A percentile compares a stretch with the other conserved stretches of the same genome.
Evolutionary conservation across 192 early-diverging fungal species (phyloP).

Genomic region (Coemansia sp.): DNA sequence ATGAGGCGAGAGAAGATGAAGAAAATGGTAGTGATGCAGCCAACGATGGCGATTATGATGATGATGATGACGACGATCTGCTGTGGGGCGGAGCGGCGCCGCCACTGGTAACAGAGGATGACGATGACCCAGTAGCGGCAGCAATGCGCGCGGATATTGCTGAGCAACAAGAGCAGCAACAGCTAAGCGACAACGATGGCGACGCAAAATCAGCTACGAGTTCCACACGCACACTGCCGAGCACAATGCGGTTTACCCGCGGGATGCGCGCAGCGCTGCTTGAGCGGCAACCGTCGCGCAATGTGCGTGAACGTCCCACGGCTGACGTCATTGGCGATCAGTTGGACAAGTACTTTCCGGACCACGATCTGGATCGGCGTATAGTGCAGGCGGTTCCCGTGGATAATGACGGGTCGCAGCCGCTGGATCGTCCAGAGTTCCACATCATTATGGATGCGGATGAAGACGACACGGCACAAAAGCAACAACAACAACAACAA

Average conservation of each 20-base stretch:
- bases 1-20: background rate
- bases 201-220: conserved; percentile 12
- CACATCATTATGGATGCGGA: conserved; percentile 48
- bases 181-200: conserved; percentile 5
- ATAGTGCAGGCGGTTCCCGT: conserved; percentile 59
- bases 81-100: conserved; percentile 19
- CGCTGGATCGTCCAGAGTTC: conserved; percentile 31
- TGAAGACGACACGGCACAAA: background rate
- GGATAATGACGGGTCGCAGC: conserved; percentile 12
- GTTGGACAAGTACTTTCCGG: conserved; percentile 71
- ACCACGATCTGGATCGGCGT: conserved; percentile 73
- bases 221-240: conserved; percentile 21
- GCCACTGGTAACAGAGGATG: conserved; percentile 1
- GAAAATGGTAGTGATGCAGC: background rate
- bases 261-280: conserved; percentile 51
- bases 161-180: background rate
- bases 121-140: conserved; percentile 4
- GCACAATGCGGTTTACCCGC: conserved; percentile 46
- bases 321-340: conserved; percentile 67
- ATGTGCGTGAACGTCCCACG: conserved; percentile 58
- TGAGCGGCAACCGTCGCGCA: conserved; percentile 31
- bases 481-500: background rate
- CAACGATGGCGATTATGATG: background rate
- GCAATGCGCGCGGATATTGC: conserved; percentile 13
- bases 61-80: conserved; percentile 13